A percentile compares a stretch with the other conserved stretches of the same genome.
Conservation (phyloP, 2,329 filamentous ascomycete species). For the Orbilia ellipsospora region DNA sequence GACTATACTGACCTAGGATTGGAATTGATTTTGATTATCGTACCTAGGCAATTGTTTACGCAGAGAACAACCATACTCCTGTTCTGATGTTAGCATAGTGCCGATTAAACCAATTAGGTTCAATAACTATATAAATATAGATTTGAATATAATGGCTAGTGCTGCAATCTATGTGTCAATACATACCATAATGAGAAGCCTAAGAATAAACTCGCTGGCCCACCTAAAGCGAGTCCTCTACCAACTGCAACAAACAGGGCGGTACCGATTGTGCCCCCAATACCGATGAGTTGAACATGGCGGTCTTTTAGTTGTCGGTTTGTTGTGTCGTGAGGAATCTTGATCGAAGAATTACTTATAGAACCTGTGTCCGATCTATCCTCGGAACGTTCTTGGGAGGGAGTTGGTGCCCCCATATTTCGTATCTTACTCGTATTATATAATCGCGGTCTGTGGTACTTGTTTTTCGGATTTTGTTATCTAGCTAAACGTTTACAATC, state of each 20-base stretch:
- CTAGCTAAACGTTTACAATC: not conserved
- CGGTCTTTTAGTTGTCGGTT: slow-evolving; percentile 68
- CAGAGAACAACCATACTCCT: slow-evolving; percentile 71
- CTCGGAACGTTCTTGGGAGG: slow-evolving; percentile 10
- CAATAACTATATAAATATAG: not conserved
- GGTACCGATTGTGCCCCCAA: slow-evolving; percentile 74
- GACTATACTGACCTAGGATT: not conserved
- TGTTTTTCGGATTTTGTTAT: not conserved
- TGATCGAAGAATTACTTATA: slow-evolving; percentile 57
- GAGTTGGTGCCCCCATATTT: slow-evolving; percentile 13
- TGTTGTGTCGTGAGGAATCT: slow-evolving; percentile 32
- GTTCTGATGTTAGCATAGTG: not conserved
- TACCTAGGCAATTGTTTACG: slow-evolving; percentile 66
- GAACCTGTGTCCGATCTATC: slow-evolving; percentile 16
- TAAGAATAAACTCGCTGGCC: slow-evolving; percentile 64
- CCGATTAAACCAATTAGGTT: not conserved
- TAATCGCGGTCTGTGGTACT: not conserved
- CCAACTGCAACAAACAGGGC: slow-evolving; percentile 72
- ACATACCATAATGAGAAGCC: slow-evolving; percentile 70
- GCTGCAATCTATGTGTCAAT: not conserved
- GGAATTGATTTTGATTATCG: not conserved
- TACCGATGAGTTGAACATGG: slow-evolving; percentile 71
- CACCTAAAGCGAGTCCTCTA: slow-evolving; percentile 69
- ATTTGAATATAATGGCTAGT: not conserved
- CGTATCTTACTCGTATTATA: not conserved